phyloP scores from a whole-genome alignment of 441 rosid genomes.

The Dalechampia spathulata region DNA sequence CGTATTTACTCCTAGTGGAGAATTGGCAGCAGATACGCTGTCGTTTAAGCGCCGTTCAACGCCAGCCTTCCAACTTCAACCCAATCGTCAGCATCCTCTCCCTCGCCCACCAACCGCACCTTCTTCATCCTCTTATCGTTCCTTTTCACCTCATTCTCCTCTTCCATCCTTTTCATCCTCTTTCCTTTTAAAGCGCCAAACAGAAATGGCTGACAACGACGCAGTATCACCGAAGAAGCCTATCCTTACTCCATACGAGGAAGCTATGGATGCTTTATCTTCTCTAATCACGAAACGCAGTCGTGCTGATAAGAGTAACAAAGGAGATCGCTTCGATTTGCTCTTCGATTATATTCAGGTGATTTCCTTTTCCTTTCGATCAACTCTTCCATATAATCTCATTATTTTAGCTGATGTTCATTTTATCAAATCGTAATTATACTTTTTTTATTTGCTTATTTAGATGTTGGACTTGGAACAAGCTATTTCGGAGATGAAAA shows the following conservation, averaged over 20 bases:
- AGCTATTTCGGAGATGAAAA: slow-evolving; percentile 63
- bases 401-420: no score
- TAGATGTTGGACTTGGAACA: slow-evolving; percentile 83
- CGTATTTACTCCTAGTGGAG: no score
- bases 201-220: slow-evolving; percentile 21
- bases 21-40: not conserved
- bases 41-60: not conserved
- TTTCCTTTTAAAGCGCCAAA: not conserved
- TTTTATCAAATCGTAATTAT: no score
- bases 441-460: no score
- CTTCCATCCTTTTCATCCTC: no score
- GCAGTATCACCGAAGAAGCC: slow-evolving; percentile 20
- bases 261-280: slow-evolving; percentile 76
- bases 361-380: not conserved
- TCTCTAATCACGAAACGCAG: slow-evolving; percentile 79
- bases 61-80: slow-evolving; percentile 16
- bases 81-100: not conserved
- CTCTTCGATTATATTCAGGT: slow-evolving; percentile 83
- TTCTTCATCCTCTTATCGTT: not conserved
- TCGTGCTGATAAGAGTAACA: slow-evolving; percentile 83
- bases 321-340: slow-evolving; percentile 73
- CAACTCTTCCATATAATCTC: not conserved
- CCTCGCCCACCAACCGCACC: not conserved
- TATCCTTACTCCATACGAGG: slow-evolving; percentile 40
- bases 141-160: no score